A percentile compares a stretch with the other conserved stretches of the same genome.
Conservation (phyloP, 176 grass and related monocot species). For the Canna indica region DNA sequence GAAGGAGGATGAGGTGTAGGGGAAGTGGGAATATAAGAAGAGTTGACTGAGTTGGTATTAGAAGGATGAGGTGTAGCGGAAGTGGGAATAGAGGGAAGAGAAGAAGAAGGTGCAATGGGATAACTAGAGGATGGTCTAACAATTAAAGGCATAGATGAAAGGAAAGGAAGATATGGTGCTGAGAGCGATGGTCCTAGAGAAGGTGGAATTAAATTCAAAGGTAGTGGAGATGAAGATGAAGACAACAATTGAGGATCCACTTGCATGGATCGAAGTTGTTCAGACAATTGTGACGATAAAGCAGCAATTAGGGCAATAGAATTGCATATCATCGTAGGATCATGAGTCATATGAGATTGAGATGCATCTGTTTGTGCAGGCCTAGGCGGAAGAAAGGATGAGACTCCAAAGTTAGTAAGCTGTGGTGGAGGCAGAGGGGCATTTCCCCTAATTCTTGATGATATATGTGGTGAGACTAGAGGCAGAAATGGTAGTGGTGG, state of each 20-base stretch:
- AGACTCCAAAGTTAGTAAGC: slow-evolving; percentile 21
- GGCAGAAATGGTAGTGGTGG: background rate
- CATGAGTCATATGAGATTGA: background rate
- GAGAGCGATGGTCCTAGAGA: background rate
- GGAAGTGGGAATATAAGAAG: too few species aligned
- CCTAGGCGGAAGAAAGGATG: slow-evolving; percentile 29
- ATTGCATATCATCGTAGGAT: background rate
- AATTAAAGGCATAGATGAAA: background rate
- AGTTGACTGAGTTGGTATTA: background rate
- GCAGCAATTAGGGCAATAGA: slow-evolving; percentile 3
- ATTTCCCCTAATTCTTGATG: slow-evolving; percentile 20
- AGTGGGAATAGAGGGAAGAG: background rate
- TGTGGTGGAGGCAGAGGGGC: slow-evolving; percentile 29
- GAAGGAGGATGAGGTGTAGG: slow-evolving; percentile 11
- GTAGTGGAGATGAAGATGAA: slow-evolving; percentile 14
- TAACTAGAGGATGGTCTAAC: background rate
- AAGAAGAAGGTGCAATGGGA: background rate
- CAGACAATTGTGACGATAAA: slow-evolving; percentile 24
- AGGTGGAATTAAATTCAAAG: background rate
- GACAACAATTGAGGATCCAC: background rate
- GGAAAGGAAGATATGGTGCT: background rate
- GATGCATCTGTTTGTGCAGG: slow-evolving; percentile 21
- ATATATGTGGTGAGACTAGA: background rate
- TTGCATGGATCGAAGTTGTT: slow-evolving; percentile 8
- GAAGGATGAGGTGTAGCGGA: background rate